These are phyloP conservation scores for Gossypium rotundifolium DNA, from an alignment of 345 rosid species.

Conservation along the genomic window DNA sequence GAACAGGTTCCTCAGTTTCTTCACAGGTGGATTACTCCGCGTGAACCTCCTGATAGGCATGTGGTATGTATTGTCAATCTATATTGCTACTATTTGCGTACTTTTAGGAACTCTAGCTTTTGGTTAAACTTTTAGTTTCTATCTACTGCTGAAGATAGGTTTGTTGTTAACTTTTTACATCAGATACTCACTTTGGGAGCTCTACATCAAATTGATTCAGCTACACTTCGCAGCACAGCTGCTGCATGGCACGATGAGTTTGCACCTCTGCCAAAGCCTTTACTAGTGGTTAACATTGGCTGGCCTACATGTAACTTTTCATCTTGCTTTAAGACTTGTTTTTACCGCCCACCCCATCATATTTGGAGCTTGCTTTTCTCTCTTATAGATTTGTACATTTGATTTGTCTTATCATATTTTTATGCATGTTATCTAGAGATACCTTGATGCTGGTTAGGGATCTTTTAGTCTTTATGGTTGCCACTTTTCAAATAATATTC, in stretches of 20 bases:
- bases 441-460: background rate
- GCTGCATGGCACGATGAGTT: slow-evolving; percentile 86
- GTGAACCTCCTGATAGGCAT: slow-evolving; percentile 68
- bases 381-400: background rate
- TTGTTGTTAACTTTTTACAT: slow-evolving; percentile 1
- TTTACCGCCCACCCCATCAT: background rate
- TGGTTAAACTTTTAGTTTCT: slow-evolving; percentile 4
- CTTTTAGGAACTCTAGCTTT: background rate
- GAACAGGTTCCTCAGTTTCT: slow-evolving; percentile 72
- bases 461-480: background rate
- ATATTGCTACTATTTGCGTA: background rate
- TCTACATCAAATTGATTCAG: slow-evolving; percentile 79
- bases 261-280: slow-evolving; percentile 84
- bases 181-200: slow-evolving; percentile 91
- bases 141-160: background rate
- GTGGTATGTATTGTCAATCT: slow-evolving; percentile 43
- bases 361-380: background rate
- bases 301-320: slow-evolving; percentile 68
- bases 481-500: background rate
- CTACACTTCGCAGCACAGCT: slow-evolving; percentile 83
- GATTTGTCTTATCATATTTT: background rate
- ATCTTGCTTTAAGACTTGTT: slow-evolving; percentile 11
- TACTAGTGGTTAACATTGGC: slow-evolving; percentile 87
- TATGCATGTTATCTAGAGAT: background rate
- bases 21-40: slow-evolving; percentile 74